Evolutionary conservation across 306 rosid species (phyloP), one percentile per base, ranked within the genome.

Genomic region (Dryas drummondii): DNA sequence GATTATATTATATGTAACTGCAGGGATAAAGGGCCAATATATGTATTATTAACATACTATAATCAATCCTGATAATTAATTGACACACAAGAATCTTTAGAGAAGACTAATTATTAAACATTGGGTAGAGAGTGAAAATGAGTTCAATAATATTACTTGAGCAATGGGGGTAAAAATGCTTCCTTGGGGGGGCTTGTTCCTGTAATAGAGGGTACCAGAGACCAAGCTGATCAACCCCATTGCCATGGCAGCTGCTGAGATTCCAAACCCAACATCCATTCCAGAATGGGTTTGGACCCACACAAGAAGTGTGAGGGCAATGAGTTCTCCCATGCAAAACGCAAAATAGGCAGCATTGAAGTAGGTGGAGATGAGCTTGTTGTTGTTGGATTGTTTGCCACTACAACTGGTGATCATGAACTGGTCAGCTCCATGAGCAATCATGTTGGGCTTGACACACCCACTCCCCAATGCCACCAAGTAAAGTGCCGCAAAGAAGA

Each of bases 221-320:
- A 96, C 84, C 75, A 96, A 75, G 82, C 85, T 78, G 79, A 96
- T 85, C 71, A 96, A 68, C 2, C 91, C 99, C 79, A 96, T 22
- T 0, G 99, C 93, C 99, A 96, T 96, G 44, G 68, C 93, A 17
- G 93, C 99, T 0, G 99, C 98, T 0, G 99, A 96, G 61, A 96
- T 89, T 0, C 97, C 99, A 69, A 96, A 96, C 9, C 99, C 99
- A 0, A 87, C 89, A 50, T 96, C 99, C 99, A 96, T 96, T 1
- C 99, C 99, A 3, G 99, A 96, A 52, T 92, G 99, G 74, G 99
- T 96, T 86, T 96, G 99, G 75, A 96, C 85, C 97, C 97, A 96
- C 47, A 96, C 91, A 57, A 96, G 89, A 77, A 92, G 37, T 4
- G 98, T 96, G 5, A 96, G 90, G 48, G 98, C 97, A 37, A 96